Evolutionary conservation across 2,329 filamentous ascomycete genomes (phyloP), one percentile per base, ranked within the genome.

Genomic region (Ilyonectria sp.): DNA sequence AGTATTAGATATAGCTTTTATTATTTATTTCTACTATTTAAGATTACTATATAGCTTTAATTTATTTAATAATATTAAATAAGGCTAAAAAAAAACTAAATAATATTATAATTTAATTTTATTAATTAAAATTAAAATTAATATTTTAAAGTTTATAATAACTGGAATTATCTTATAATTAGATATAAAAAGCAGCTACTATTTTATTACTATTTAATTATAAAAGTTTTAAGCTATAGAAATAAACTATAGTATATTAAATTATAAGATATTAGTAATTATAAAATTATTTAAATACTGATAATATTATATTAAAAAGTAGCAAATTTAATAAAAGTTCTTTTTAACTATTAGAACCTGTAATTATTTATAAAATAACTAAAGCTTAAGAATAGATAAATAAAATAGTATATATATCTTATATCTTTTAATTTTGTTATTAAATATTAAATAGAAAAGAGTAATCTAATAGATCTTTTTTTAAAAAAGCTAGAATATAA

Each of bases 201-300:
- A 44, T 9, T 19, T 29, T 40, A 44, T 56, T 44, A 21, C 17
- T 3, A 44, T 26, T 31, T 56, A 56, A 19, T 56, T 31, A 17
- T 29, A 44, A 19, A 56, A 56, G 21, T 17, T 56, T 13, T 15
- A 53, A 8, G 8, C 3, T 4, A 3, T 46, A 13, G 26, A 56
- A n/a, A n/a, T 56, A 56, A 31, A 46, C 2, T 44, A 56, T 53
- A 53, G 5, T 53, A 44, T 44, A 44, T 2, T 56, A 56, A 31
- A 19, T 3, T 43, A 55, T 37, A 43, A 55, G n/a, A 23, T 23
- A 23, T 3, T 23, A 23, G 3, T 23, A 23, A 23, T 23, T 23
- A 23, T 23, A 23, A 23, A 23, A 3, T 23, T 23, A 2, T 23
- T 23, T 23, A 23, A 23, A 23, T 23, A 23, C 21, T 23, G 3